phyloP scores from a whole-genome alignment of 2,329 filamentous ascomycete species.

The Helotiales sp. region DNA sequence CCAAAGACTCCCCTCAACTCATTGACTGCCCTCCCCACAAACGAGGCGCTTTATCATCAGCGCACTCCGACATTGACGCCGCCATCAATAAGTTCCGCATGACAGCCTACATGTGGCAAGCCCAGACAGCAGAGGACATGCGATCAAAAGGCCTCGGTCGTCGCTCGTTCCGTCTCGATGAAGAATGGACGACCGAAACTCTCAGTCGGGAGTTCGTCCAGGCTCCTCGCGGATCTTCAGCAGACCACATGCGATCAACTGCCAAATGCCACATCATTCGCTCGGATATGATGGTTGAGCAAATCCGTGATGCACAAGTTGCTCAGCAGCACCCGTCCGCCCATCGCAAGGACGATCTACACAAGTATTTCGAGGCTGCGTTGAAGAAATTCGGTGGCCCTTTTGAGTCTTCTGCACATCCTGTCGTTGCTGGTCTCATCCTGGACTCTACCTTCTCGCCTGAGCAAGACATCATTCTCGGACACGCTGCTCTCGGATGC shows the following conservation, averaged over 20 bases:
- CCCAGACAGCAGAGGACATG: slow-evolving; percentile 77
- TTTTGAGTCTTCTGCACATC: slow-evolving; percentile 49
- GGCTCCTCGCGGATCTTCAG: neutral
- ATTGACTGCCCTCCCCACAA: slow-evolving; percentile 70
- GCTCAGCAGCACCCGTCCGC: slow-evolving; percentile 67
- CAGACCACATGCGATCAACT: slow-evolving; percentile 21
- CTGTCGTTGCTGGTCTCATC: slow-evolving; percentile 72
- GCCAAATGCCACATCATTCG: slow-evolving; percentile 75
- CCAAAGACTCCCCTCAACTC: slow-evolving; percentile 69
- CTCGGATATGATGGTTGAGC: slow-evolving; percentile 66
- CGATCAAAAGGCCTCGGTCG: slow-evolving; percentile 70
- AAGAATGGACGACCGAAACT: slow-evolving; percentile 73
- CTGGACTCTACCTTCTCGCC: slow-evolving; percentile 72
- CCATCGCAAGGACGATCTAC: slow-evolving; percentile 60
- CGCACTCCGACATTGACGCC: slow-evolving; percentile 58
- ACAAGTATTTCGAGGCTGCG: slow-evolving; percentile 43
- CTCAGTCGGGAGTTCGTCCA: slow-evolving; percentile 50
- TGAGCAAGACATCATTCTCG: slow-evolving; percentile 61
- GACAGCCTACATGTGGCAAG: slow-evolving; percentile 78
- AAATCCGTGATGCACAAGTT: slow-evolving; percentile 66
- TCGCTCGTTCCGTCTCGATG: slow-evolving; percentile 74
- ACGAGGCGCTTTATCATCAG: slow-evolving; percentile 58
- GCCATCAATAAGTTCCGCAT: slow-evolving; percentile 74
- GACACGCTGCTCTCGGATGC: slow-evolving; percentile 67
- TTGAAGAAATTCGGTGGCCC: slow-evolving; percentile 53